phyloP scores from a whole-genome alignment of 257 asterid genomes.

The Lavandula angustifolia region DNA sequence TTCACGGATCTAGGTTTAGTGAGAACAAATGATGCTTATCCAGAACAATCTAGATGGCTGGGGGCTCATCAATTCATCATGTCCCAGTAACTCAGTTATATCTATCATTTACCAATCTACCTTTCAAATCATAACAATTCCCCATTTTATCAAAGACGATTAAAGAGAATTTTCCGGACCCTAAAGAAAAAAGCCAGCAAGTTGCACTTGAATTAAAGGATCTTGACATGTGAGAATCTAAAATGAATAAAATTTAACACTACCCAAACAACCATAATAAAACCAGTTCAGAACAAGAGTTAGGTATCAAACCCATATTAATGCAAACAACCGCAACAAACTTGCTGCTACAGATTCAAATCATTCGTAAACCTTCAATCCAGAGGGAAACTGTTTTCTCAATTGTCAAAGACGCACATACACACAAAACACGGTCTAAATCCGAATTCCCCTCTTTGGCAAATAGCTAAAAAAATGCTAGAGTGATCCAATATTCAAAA shows the following conservation, averaged over 20 bases:
- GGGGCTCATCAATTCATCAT: neutral
- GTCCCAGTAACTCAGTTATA: neutral
- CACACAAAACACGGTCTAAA: neutral
- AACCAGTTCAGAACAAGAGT: neutral
- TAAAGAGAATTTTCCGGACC: neutral
- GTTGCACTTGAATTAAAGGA: neutral
- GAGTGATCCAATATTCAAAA: constrained; percentile 4
- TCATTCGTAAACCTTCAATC: neutral
- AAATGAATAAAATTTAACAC: neutral
- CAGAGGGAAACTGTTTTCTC: constrained; percentile 2
- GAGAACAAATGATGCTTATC: neutral
- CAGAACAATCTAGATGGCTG: constrained; percentile 11
- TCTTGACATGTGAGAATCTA: too few species aligned
- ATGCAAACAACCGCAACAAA: neutral
- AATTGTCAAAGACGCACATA: neutral
- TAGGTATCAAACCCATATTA: neutral
- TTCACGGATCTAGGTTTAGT: neutral
- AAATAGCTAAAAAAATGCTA: constrained; percentile 21
- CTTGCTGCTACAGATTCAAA: neutral
- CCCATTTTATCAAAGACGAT: neutral
- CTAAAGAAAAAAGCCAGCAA: neutral
- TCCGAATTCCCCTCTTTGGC: constrained; percentile 4
- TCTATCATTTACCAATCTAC: neutral
- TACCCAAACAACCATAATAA: neutral
- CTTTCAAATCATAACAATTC: neutral